Conservation (phyloP, 495 filamentous ascomycete species). For the Polyplosphaeria fusca region DNA sequence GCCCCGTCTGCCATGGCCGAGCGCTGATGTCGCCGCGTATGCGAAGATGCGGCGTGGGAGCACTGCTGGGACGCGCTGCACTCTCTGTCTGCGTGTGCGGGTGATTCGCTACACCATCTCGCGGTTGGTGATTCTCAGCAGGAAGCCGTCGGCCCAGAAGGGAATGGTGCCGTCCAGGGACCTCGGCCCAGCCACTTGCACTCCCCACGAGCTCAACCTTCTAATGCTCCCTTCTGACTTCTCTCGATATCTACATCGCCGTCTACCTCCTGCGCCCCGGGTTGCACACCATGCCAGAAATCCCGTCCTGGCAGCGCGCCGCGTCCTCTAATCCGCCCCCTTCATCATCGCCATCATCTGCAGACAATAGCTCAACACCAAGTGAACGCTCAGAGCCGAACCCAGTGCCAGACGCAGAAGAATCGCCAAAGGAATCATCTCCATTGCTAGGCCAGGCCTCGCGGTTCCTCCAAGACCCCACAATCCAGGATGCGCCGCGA, state of each 20-base stretch:
- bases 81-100: constrained; percentile 1
- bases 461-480: constrained; percentile 75
- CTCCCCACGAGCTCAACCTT: too few species aligned
- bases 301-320: constrained; percentile 29
- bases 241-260: too few species aligned
- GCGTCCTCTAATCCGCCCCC: constrained; percentile 9
- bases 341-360: too few species aligned
- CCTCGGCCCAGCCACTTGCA: constrained; percentile 19
- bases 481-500: constrained; percentile 64
- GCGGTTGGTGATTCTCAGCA: constrained; percentile 10
- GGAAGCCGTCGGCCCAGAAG: too few species aligned
- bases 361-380: not conserved
- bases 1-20: constrained; percentile 26
- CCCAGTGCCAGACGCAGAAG: constrained; percentile 3
- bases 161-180: too few species aligned
- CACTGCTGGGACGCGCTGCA: not conserved
- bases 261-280: too few species aligned
- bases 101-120: constrained; percentile 17
- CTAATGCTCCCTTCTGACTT: too few species aligned
- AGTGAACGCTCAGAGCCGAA: not conserved
- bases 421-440: constrained; percentile 4
- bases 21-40: not conserved
- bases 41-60: constrained; percentile 19
- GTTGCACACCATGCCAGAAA: constrained; percentile 38
- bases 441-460: constrained; percentile 63